These are phyloP conservation scores for Anthoceros angustus DNA, from an alignment of 225 moss, liverwort and hornwort species.

Conservation along the genomic window DNA sequence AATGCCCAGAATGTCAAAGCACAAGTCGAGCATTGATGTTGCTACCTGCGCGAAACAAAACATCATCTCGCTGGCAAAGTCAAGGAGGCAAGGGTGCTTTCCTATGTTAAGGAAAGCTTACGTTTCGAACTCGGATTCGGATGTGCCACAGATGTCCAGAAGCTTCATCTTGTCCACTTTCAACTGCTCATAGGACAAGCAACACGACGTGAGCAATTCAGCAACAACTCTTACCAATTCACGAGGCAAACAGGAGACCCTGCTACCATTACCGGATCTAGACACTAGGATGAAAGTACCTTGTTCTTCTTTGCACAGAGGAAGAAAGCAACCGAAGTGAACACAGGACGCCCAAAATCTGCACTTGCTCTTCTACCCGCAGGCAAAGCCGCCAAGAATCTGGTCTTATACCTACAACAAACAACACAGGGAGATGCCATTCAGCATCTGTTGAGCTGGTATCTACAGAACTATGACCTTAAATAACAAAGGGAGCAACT, in stretches of 20 bases:
- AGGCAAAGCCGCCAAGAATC: conserved; percentile 74
- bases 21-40: conserved; percentile 67
- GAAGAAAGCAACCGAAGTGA: conserved; percentile 72
- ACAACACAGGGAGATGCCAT: not conserved
- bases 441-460: not conserved
- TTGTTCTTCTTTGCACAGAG: conserved; percentile 74
- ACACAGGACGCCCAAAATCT: conserved; percentile 80
- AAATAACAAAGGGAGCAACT: conserved; percentile 17
- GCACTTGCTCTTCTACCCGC: conserved; percentile 64
- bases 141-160: conserved; percentile 60
- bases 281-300: conserved; percentile 17
- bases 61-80: not conserved
- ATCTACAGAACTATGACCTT: not conserved
- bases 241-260: not conserved
- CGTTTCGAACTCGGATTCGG: conserved; percentile 68
- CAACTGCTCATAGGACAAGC: conserved; percentile 26
- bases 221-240: not conserved
- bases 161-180: conserved; percentile 74
- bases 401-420: conserved; percentile 44
- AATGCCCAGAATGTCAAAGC: conserved; percentile 56
- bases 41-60: conserved; percentile 31
- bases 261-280: not conserved
- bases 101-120: conserved; percentile 11
- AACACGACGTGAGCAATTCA: not conserved
- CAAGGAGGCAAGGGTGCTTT: not conserved